Base-by-base conservation (phyloP, 192 early-diverging fungal genomes). In the Umbelopsis isabellina region DNA sequence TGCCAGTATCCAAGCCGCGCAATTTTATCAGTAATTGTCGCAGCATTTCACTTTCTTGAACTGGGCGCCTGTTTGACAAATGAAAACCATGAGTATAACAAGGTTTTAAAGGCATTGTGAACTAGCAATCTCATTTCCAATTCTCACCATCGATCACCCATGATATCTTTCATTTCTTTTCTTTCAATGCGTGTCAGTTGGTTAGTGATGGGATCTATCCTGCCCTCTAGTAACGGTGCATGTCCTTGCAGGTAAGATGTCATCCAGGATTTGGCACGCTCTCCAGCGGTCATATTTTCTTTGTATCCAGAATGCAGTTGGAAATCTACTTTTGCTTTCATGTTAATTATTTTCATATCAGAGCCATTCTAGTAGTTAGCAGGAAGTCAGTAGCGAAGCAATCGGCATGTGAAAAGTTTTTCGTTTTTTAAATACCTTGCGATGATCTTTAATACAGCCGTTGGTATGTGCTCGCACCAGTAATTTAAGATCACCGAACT, bases 301-400 rank as follows among this genome's bases (percentile, higher is more conserved):
- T 70, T 50, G 12, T 25, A 48, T 20, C 67, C 70, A 21, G 58
- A 12, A 41, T 74, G 51, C 18, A 68, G 23, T 13, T 81, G 75
- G 51, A 78, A 81, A 33, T 81, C 79, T 13, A 81, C 64, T 66
- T 81, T 81, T 1, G 75, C 27, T 20, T 70, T 77, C n/a, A 81
- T 27, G 18, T 64, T 37, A 13, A 77, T 61, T 13, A 61, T 66
- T 23, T 73, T 72, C 46, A 46, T 45, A 46, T 79, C 37, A 20
- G 16, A 55, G 3, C 20, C 23, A 52, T 41, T 41, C 37, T 41
- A 41, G 10, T 4, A 9, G 37, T 41, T 41, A 5, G 10, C 37
- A 41, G 6, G 51, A 41, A 41, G 51, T 6, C 44, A 23, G 47
- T 7, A 45, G 2, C 8, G n/a, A 37, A 33, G 12, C 16, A 4